These are phyloP conservation scores for Magnaporthiopsis rhizophila DNA, from an alignment of 2,329 filamentous ascomycete genomes.

Conservation along the genomic window DNA sequence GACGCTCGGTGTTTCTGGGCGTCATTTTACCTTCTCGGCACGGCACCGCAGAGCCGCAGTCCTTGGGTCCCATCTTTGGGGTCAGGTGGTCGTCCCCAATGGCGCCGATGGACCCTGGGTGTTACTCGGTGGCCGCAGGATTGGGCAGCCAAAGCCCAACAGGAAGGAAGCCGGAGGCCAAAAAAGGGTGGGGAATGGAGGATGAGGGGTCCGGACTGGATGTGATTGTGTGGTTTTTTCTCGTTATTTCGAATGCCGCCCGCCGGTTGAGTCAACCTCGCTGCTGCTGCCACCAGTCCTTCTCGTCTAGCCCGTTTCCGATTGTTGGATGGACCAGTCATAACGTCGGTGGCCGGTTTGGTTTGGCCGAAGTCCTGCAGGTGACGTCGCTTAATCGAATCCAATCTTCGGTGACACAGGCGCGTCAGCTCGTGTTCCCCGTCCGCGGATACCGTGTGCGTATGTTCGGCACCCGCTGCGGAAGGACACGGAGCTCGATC, in stretches of 20 bases:
- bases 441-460: too few relatives aligned
- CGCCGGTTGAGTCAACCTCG: not conserved
- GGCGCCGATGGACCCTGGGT: not conserved
- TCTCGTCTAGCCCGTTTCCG: not conserved
- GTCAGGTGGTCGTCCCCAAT: not conserved
- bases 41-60: not conserved
- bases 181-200: not conserved
- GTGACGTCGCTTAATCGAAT: not conserved
- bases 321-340: not conserved
- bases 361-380: not conserved
- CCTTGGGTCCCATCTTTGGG: not conserved
- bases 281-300: too few relatives aligned
- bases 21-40: not conserved
- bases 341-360: not conserved
- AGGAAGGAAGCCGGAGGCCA: not conserved
- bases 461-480: not conserved
- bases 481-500: not conserved
- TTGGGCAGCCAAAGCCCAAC: too few relatives aligned
- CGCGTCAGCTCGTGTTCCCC: not conserved
- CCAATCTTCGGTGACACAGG: not conserved
- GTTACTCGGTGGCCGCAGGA: not conserved
- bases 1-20: not conserved
- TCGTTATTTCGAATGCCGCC: not conserved
- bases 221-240: not conserved
- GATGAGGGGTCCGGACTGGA: not conserved